Evolutionary conservation across 2,329 filamentous ascomycete species (phyloP), one percentile per base, ranked within the genome.

Genomic region (Aspergillus sp.): DNA sequence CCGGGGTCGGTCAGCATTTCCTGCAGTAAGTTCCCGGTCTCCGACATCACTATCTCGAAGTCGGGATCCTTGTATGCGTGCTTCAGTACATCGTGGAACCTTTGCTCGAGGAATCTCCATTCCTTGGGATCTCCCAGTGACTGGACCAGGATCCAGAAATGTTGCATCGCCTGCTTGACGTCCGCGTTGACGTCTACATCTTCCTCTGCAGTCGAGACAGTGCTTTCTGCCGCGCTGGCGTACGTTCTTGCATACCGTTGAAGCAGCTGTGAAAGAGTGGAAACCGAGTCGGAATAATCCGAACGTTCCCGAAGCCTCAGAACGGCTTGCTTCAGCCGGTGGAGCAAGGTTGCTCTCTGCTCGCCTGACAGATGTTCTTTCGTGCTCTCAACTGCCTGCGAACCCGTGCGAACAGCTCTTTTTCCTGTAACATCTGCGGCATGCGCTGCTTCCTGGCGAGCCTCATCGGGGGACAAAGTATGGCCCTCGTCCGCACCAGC

Each of bases 251-350:
- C 80, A 56, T 93, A 94, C 26, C 80, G 75, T 51, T 86, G 76
- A 35, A 95, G 69, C 4, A 96, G 68, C 5, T 78, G 61, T 0
- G 82, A 75, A 19, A 96, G 59, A 0, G 79, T 86, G 1, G 83
- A 86, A 0, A 94, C 86, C 0, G 88, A 94, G 29, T 88, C 78
- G 0, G 81, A 78, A 55, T 96, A 96, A 54, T 94, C 86, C 5
- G 72, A 75, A 32, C 82, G 77, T 49, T 84, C 72, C 5, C 83
- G 72, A 10, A 96, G 70, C 24, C 82, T 83, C 10, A 74, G 45
- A 3, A 96, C 77, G 0, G 81, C 78, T 47, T 81, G 69, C 57
- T 88, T 89, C 30, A 96, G 64, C 4, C 88, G 78, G 44, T 78
- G 71, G 4, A 89, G 50, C 35, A 96, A 61, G 0, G 82, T 78